Evolutionary conservation across 2,329 filamentous ascomycete genomes (phyloP).

Genomic region (Talaromyces sp.): DNA sequence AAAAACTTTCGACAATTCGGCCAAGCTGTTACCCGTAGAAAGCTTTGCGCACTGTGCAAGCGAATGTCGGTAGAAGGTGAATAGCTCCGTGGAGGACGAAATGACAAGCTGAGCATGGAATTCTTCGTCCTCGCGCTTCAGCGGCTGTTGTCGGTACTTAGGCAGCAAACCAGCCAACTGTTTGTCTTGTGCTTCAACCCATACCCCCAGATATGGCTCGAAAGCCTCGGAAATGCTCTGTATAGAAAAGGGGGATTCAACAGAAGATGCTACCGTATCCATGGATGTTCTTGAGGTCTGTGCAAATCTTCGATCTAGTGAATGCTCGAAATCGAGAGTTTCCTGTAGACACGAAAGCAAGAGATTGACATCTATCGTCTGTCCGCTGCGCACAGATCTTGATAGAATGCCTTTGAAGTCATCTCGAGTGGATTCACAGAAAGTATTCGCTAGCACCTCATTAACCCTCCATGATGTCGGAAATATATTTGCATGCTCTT

Average conservation of each 20-base stretch:
- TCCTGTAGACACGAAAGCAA: constrained; percentile 86
- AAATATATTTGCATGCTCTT: constrained; percentile 85
- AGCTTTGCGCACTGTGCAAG: constrained; percentile 93
- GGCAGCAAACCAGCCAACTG: constrained; percentile 79
- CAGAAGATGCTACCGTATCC: constrained; percentile 82
- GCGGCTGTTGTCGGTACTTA: constrained; percentile 76
- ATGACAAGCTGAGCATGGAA: constrained; percentile 88
- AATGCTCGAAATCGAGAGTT: constrained; percentile 94
- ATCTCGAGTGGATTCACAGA: constrained; percentile 91
- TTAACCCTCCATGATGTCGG: constrained; percentile 83
- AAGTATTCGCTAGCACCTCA: constrained; percentile 82
- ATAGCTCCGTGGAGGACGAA: constrained; percentile 88
- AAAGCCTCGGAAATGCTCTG: constrained; percentile 94
- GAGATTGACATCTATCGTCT: constrained; percentile 82
- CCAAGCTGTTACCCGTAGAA: constrained; percentile 78
- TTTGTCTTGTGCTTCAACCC: constrained; percentile 94
- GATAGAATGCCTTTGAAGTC: constrained; percentile 93
- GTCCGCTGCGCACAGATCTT: constrained; percentile 74
- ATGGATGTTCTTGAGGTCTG: constrained; percentile 68
- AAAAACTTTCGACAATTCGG: constrained; percentile 79
- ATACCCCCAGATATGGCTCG: constrained; percentile 91
- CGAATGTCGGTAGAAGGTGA: constrained; percentile 92
- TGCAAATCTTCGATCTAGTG: constrained; percentile 76
- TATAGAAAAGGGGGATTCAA: constrained; percentile 71
- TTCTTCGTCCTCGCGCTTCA: constrained; percentile 79